A percentile compares a stretch with the other conserved stretches of the same genome.
Evolutionary conservation across 768 basidiomycete species (phyloP).

Genomic region (Favolaschia claudopus): DNA sequence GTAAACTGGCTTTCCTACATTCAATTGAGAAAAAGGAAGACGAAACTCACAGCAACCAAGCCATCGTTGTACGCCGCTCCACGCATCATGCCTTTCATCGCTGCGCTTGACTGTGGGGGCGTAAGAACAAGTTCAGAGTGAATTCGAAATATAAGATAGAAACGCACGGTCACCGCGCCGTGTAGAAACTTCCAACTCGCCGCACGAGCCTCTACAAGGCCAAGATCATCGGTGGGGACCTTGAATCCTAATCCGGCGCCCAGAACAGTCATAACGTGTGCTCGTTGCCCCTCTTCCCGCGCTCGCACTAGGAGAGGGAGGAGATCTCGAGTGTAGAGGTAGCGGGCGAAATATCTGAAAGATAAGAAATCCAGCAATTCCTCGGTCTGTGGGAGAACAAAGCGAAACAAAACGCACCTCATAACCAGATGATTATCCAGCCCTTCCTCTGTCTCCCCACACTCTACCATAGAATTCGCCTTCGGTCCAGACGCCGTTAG

Average conservation of each 20-base stretch:
- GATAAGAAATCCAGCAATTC: slow-evolving; percentile 23
- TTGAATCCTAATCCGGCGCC: slow-evolving; percentile 22
- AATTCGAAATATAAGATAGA: slow-evolving; percentile 7
- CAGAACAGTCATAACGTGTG: slow-evolving; percentile 13
- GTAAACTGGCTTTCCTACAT: slow-evolving; percentile 1
- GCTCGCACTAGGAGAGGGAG: slow-evolving; percentile 39
- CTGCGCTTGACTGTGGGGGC: slow-evolving; percentile 35
- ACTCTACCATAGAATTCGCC: slow-evolving; percentile 34
- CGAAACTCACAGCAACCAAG: slow-evolving; percentile 35
- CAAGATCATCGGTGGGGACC: slow-evolving; percentile 34
- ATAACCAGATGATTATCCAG: slow-evolving; percentile 41
- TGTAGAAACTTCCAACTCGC: slow-evolving; percentile 35
- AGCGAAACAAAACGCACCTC: slow-evolving; percentile 39
- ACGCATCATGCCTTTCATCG: slow-evolving; percentile 24
- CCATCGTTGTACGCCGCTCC: slow-evolving; percentile 38
- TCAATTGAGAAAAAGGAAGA: background rate
- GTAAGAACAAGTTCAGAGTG: slow-evolving; percentile 35
- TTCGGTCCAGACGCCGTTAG: slow-evolving; percentile 36
- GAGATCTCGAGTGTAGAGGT: slow-evolving; percentile 41
- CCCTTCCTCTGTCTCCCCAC: slow-evolving; percentile 42
- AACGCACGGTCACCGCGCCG: slow-evolving; percentile 21
- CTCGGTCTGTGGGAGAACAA: slow-evolving; percentile 38
- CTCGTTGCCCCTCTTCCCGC: slow-evolving; percentile 30
- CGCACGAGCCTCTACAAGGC: slow-evolving; percentile 41
- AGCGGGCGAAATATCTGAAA: slow-evolving; percentile 39